Base-by-base conservation (phyloP, 257 asterid species). In the Oldenlandia corymbosa region DNA sequence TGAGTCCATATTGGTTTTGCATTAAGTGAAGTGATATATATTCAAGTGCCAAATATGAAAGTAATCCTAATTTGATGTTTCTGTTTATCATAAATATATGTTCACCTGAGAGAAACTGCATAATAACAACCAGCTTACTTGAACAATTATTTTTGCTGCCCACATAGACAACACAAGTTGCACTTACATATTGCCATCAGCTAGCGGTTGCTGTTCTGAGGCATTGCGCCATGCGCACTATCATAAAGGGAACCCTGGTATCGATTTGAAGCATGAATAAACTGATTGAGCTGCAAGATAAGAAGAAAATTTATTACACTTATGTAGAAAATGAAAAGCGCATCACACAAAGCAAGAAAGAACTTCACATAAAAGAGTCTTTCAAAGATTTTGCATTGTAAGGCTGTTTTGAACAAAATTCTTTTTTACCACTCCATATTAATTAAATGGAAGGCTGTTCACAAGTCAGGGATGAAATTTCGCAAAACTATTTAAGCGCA, bases 251-350 rank as follows among this genome's bases (percentile, higher is more conserved):
- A 56, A 17, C 62, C 41, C 21, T 71, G 79, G 69, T 51, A 75
- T 57, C 63, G 70, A 57, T 67, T 60, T 4, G 78, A 79, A 47
- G 73, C 84, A 61, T 66, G 68, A 62, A 71, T 75, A 68, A 83
- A 71, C 58, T 73, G 78, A 60, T 79, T 75, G 41, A 81, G 77
- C 93, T 88, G 78, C 26, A 56, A 16, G 18, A 42, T 1, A 7
- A 3, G 14, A 42, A 42, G 7, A 37, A 37, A 37, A 1, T 10
- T 6, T 13, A 37, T 10, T 37, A 37, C 2, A 37, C 43, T 13
- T 37, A 11, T 42, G 17, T 13, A 39, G 43, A 39, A 39, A 1
- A 1, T 39, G 7, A 39, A 39, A 5, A 4, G 6, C 43, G 12
- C 2, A 3, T 10, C 1, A 39, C 43, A 39, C 2, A 39, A 6